phyloP scores from a whole-genome alignment of 2,329 filamentous ascomycete species.

The Ceratocystis eucalypticola region DNA sequence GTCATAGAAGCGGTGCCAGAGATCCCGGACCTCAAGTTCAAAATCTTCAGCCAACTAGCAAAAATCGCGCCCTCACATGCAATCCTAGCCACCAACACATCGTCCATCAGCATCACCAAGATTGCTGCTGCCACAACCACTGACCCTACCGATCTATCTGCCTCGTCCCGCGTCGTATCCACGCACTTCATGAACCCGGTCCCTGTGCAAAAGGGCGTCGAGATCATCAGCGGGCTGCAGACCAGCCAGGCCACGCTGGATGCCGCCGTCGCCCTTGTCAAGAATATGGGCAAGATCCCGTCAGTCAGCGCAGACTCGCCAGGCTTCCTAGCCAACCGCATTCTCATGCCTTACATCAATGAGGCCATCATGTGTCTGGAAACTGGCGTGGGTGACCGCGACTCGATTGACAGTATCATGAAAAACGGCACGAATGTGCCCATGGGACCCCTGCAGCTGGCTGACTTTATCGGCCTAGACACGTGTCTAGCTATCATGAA shows the following conservation, averaged over 20 bases:
- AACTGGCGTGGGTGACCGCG: constrained; percentile 74
- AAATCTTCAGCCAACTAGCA: constrained; percentile 74
- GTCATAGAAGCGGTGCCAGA: constrained; percentile 96
- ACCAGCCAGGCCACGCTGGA: constrained; percentile 72
- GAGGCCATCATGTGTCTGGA: constrained; percentile 94
- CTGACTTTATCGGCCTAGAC: constrained; percentile 94
- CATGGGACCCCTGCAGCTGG: constrained; percentile 87
- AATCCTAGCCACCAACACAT: constrained; percentile 93
- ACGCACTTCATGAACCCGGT: constrained; percentile 99
- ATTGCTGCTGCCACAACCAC: constrained; percentile 77
- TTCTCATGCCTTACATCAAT: constrained; percentile 99
- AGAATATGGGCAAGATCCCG: constrained; percentile 83
- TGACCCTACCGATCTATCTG: constrained; percentile 66
- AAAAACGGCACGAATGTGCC: constrained; percentile 98
- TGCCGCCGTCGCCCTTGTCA: constrained; percentile 72
- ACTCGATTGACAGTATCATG: constrained; percentile 96
- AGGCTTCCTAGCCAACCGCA: constrained; percentile 90
- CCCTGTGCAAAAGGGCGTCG: constrained; percentile 89
- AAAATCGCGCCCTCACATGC: constrained; percentile 70
- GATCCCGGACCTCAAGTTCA: constrained; percentile 72
- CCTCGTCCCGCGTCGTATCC: constrained; percentile 75
- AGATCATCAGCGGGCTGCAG: constrained; percentile 91
- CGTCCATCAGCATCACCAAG: constrained; percentile 93
- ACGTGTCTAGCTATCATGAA: constrained; percentile 97
- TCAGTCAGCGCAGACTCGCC: constrained; percentile 81